Evolutionary conservation across 1,284 basidiomycete genomes (phyloP), one percentile per base, ranked within the genome.

Genomic region (Ganoderma multipileum): DNA sequence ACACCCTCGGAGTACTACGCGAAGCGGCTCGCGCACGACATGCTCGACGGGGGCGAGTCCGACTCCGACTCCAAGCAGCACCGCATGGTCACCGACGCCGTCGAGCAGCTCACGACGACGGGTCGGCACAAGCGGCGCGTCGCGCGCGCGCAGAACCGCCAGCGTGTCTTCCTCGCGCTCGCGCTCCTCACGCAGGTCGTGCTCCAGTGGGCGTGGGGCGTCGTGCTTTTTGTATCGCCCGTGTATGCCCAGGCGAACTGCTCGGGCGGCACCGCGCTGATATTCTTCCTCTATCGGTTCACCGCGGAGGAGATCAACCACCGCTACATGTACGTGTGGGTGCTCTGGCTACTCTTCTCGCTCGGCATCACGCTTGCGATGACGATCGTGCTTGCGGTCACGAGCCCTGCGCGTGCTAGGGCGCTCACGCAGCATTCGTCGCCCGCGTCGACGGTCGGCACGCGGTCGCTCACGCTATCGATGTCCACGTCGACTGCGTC

Each of bases 161-260:
- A 73, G 42, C 75, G 77, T 2, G 57, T 74, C 14, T 66, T 79
- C 36, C 73, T 79, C 39, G 70, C 76, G 3, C 68, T 79, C 59
- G 77, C 76, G 42, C 69, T 79, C n/a, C 72, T 79, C 58, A 74
- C 72, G 3, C 77, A 79, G 72, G 78, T 79, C 50, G 72, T 76
- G 18, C 71, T 79, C 12, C 78, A 79, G 59, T 79, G 78, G 78
- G 71, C 77, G 2, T 79, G 78, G 78, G 78, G 73, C 26, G 68
- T 78, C 64, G 67, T 75, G 26, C 72, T 79, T 39, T 79, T 79
- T 64, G 73, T 77, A 20, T 75, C 76, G 5, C 73, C 73, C 1
- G 58, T 60, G 18, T 78, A 79, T 66, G 72, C 72, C 63, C 76
- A 78, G 64, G 67, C 60, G 30, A 72, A 72, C 55, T 77, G 76